Base-by-base conservation (phyloP, 2,329 filamentous ascomycete genomes). In the Fusarium gaditjirri region DNA sequence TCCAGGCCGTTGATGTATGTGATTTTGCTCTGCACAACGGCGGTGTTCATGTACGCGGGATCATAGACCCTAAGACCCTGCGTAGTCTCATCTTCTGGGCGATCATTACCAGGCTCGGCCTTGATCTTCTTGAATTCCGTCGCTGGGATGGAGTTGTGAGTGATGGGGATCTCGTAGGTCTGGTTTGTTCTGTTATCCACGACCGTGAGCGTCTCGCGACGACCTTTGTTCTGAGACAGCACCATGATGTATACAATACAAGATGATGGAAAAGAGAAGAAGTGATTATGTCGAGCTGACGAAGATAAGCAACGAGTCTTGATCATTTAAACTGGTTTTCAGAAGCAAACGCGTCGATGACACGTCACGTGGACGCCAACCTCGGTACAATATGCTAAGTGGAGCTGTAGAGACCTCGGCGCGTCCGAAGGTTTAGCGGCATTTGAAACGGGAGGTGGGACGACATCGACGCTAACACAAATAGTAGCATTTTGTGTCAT, bases 11-110 rank as follows among this genome's bases (percentile, higher is more conserved):
- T 86, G 76, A 87, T 87, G 79, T 86, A 87, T 33, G 85, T 86
- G 75, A 87, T 87, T 53, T 78, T 81, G 73, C 83, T 85, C 78
- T 84, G 78, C 25, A 86, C 82, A 4, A 86, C 85, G 23, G 85
- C 84, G 4, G 85, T 87, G 80, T 87, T 87, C 82, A 86, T 85
- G 78, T 86, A 87, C 6, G 83, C 85, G n/a, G 85, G 84, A 76
- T 87, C 85, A 60, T 81, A 86, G 39, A 87, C 80, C 27, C 85
- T 78, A n/a, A 87, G 82, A 16, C 85, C 85, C 71, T 86, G 84
- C 14, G 80, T 80, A 6, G 83, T 85, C 79, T 86, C 84, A 75
- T 86, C 82, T 60, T 86, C 84, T 14, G 80, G 74, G 23, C 83
- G 81, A 71, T 82, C 82, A 55, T 80, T 71, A 16, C 76, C 70